A percentile compares a stretch with the other conserved stretches of the same genome.
Conservation (phyloP, 352 stramenopile species). For the Globisporangium nodosum region DNA sequence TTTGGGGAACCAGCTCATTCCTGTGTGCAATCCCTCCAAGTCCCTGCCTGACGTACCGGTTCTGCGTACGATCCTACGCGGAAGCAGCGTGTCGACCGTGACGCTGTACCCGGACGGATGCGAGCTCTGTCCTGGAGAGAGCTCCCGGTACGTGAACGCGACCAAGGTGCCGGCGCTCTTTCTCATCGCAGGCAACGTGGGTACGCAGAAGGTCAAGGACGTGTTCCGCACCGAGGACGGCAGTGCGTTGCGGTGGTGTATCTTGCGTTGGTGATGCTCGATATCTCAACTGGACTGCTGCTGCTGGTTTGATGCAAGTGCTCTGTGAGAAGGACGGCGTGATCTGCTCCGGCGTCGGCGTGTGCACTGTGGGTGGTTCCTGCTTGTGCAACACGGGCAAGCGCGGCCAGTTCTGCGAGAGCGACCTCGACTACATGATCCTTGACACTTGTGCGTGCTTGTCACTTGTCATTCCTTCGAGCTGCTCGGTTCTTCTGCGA, state of each 20-base stretch:
- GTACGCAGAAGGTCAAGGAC: constrained; percentile 69
- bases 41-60: constrained; percentile 28
- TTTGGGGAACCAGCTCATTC: constrained; percentile 53
- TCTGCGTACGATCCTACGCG: constrained; percentile 32
- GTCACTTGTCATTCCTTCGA: background rate
- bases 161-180: constrained; percentile 53
- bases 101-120: constrained; percentile 70
- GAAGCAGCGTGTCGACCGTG: constrained; percentile 41
- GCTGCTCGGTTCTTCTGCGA: background rate
- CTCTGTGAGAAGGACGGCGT: constrained; percentile 64
- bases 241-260: constrained; percentile 30
- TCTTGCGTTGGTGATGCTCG: background rate
- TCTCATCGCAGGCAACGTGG: constrained; percentile 64
- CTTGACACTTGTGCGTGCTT: constrained; percentile 30
- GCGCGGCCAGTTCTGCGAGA: constrained; percentile 50
- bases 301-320: constrained; percentile 23
- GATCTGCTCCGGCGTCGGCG: constrained; percentile 61
- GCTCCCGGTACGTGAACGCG: constrained; percentile 42
- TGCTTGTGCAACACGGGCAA: constrained; percentile 62
- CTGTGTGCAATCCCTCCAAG: constrained; percentile 38
- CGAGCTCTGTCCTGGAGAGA: constrained; percentile 40
- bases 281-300: background rate
- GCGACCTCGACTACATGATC: constrained; percentile 39
- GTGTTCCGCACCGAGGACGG: constrained; percentile 58
- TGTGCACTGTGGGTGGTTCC: constrained; percentile 57